A percentile compares a stretch with the other conserved stretches of the same genome.
Conservation (phyloP, 2,329 filamentous ascomycete genomes). For the Pezicula neosporulosa region DNA sequence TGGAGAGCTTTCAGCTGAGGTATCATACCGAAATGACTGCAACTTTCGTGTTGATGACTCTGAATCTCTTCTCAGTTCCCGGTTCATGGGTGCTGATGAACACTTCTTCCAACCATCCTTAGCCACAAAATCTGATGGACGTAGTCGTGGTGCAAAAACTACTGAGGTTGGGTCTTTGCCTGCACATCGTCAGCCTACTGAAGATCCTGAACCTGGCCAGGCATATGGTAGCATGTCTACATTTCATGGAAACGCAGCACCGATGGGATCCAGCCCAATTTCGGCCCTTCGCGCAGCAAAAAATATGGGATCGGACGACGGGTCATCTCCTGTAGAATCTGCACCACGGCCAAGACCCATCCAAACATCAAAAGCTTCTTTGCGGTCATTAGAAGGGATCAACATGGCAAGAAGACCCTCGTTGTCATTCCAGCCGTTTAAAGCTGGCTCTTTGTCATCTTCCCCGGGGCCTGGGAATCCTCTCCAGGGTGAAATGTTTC, state of each 20-base stretch:
- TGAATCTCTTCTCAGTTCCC: conserved; percentile 84
- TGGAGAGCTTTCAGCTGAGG: conserved; percentile 76
- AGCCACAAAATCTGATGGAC: conserved; percentile 33
- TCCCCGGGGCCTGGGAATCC: conserved; percentile 58
- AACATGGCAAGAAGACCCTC: conserved; percentile 67
- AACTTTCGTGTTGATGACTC: conserved; percentile 90
- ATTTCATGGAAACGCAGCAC: conserved; percentile 77
- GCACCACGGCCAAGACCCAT: conserved; percentile 31
- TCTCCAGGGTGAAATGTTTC: conserved; percentile 19
- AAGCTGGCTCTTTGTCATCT: conserved; percentile 89
- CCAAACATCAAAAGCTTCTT: conserved; percentile 26
- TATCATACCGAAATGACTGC: conserved; percentile 83
- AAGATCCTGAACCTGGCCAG: conserved; percentile 62
- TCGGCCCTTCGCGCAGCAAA: conserved; percentile 73
- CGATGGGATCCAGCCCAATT: conserved; percentile 79
- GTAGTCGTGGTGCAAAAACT: conserved; percentile 32
- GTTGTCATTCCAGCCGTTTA: conserved; percentile 92
- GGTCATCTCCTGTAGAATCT: conserved; percentile 52
- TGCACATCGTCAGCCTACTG: conserved; percentile 47
- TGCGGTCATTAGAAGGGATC: conserved; percentile 45
- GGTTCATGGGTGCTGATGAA: conserved; percentile 89
- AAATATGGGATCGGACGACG: conserved; percentile 56
- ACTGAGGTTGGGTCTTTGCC: conserved; percentile 73
- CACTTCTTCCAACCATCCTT: conserved; percentile 81
- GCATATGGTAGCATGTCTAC: conserved; percentile 89